Evolutionary conservation across 768 basidiomycete species (phyloP), one percentile per base, ranked within the genome.

Genomic region (Pleurotus tuber-regium): DNA sequence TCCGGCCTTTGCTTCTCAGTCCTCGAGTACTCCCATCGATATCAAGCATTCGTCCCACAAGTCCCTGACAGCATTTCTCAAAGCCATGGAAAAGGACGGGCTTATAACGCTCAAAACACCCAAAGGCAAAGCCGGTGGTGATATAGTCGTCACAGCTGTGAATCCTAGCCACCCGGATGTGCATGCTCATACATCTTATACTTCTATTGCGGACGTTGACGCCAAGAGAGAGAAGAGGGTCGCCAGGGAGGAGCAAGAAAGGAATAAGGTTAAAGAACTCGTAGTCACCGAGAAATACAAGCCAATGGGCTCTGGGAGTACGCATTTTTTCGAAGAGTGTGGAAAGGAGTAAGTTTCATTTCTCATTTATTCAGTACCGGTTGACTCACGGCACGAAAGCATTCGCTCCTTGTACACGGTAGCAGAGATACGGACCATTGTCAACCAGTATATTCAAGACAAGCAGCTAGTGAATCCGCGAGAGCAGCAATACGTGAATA

Each of bases 11-110:
- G 79, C 83, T 44, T 70, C 70, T 14, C 28, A 29, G 54, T 76
- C 10, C 43, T 75, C 57, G 67, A 63, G 5, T 66, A 66, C 41
- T 59, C 71, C 4, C 66, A 77, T 88, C 52, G 89, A 80, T 57
- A 86, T 95, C 65, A 92, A 88, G 58, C 77, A 85, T 8, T 92
- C 90, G 1, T 77, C 77, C 1, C 79, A 84, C 71, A 97, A 94
- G 67, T 89, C 90, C 8, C 75, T 95, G 16, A 77, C 84, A 1
- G 76, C 85, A 1, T 94, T 96, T 71, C 75, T 97, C 59, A 93
- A 89, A 63, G 61, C 78, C 14, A 73, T 78, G 14, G 89, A 91
- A 54, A 95, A 95, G 63, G 79, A 83, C 6, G 78, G 77, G 0
- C 64, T 97, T 19, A 60, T 96, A 30, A 82, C 82, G 10, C 71